These are phyloP conservation scores for Pisolithus marmoratus DNA, from an alignment of 768 basidiomycete species.

Conservation along the genomic window DNA sequence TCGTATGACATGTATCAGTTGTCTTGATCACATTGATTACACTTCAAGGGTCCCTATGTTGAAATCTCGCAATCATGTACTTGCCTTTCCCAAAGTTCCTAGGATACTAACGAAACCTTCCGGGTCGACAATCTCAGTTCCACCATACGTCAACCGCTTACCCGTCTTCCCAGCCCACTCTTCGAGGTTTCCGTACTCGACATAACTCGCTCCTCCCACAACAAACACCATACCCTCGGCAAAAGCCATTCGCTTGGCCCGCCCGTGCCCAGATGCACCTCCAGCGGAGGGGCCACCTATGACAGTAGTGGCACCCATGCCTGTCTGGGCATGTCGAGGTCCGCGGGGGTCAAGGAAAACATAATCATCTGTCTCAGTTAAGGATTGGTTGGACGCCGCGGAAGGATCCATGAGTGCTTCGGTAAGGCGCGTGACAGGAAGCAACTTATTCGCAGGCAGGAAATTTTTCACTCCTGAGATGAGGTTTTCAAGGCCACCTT, in stretches of 20 bases:
- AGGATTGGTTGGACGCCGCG: constrained; percentile 85
- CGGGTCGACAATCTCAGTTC: constrained; percentile 92
- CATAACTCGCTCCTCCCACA: constrained; percentile 95
- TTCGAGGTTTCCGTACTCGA: constrained; percentile 94
- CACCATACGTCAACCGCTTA: constrained; percentile 88
- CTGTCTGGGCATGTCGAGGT: constrained; percentile 44
- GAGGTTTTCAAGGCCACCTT: constrained; percentile 93
- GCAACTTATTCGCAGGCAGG: constrained; percentile 88
- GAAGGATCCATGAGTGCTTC: constrained; percentile 99
- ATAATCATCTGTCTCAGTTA: constrained; percentile 96
- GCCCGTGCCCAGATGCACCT: constrained; percentile 28
- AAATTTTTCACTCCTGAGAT: constrained; percentile 98
- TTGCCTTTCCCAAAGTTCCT: constrained; percentile 51
- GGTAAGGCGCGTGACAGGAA: constrained; percentile 86
- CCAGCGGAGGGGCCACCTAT: constrained; percentile 40
- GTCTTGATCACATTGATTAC: constrained; percentile 20
- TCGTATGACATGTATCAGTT: neutral
- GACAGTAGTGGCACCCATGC: constrained; percentile 43
- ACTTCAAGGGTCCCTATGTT: neutral
- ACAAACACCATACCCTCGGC: constrained; percentile 87
- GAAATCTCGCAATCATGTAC: constrained; percentile 15
- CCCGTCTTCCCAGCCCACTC: constrained; percentile 87
- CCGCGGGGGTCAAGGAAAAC: constrained; percentile 90
- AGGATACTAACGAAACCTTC: constrained; percentile 74
- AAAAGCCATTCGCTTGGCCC: constrained; percentile 66